Conservation (phyloP, 2,329 filamentous ascomycete genomes). For the Scedosporium aurantiacum region DNA sequence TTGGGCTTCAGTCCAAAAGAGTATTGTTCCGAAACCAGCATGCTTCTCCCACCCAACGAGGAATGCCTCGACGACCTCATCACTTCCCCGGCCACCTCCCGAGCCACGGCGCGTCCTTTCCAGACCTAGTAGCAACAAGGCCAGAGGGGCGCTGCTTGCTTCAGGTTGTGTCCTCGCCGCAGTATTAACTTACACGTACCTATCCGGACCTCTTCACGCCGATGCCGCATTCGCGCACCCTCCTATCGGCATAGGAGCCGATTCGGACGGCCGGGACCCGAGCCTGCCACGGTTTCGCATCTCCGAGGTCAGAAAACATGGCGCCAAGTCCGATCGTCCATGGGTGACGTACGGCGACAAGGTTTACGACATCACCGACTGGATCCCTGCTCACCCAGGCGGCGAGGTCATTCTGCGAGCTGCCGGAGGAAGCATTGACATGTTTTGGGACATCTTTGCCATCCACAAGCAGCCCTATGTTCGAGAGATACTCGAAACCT, state of each 20-base stretch:
- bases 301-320: slow-evolving; percentile 39
- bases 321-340: slow-evolving; percentile 38
- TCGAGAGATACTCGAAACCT: slow-evolving; percentile 53
- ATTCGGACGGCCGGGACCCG: slow-evolving; percentile 21
- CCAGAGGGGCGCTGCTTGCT: background rate
- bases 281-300: slow-evolving; percentile 37
- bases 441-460: slow-evolving; percentile 60
- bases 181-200: background rate
- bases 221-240: background rate
- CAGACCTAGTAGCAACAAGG: background rate
- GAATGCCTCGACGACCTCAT: background rate
- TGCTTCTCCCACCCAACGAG: background rate
- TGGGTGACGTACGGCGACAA: slow-evolving; percentile 56
- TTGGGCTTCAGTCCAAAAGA: background rate
- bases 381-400: slow-evolving; percentile 54
- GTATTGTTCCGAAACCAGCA: background rate
- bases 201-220: background rate
- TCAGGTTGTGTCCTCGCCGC: background rate
- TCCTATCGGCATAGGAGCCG: background rate
- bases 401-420: slow-evolving; percentile 58
- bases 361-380: slow-evolving; percentile 62
- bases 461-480: slow-evolving; percentile 58
- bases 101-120: background rate
- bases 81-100: background rate
- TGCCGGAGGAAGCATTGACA: slow-evolving; percentile 52